Evolutionary conservation across 106 monocot species (phyloP), one percentile per base, ranked within the genome.

Genomic region (Alisma plantagoaquatica): DNA sequence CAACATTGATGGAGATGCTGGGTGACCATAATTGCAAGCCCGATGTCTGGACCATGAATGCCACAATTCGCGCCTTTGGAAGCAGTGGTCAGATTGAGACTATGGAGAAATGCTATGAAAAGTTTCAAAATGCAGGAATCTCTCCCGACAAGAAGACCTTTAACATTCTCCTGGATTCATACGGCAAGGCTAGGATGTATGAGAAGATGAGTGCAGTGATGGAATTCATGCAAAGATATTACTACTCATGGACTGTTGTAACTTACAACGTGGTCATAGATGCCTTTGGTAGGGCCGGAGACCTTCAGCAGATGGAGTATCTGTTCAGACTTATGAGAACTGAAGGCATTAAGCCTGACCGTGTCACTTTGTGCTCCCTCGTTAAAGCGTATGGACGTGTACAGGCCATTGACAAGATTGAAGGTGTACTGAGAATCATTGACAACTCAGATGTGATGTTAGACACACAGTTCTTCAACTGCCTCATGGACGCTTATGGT

Each of bases 141-240:
- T 63, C 75, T 11, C 96, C 96, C 7, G 59, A 76, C 33, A 96
- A 81, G 23, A 96, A 84, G 60, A 96, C 96, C 23, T 96, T 89
- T 59, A 96, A 96, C 55, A 89, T 96, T 53, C 89, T 96, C 52
- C 70, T 89, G 3, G 89, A 96, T 69, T 84, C 81, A 1, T 96
- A 96, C 54, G 84, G 89, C 20, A 96, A 96, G 71, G 66, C 88
- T 23, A 70, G 55, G 33, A 79, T 64, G 60, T 96, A 88, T 20
- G 73, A 84, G 26, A 96, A 85, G 51, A 96, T 96, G 96, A 81
- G 96, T 54, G 72, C 96, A 9, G 96, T 96, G 16, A 96, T 96
- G 89, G 96, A 96, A 50, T 96, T 75, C 88, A 96, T 96, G 96
- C 84, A 96, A 41, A 96, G 82, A 54, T 96, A 89, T 59, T 76